Conservation (phyloP, 306 rosid species). For the Prunus davidiana region DNA sequence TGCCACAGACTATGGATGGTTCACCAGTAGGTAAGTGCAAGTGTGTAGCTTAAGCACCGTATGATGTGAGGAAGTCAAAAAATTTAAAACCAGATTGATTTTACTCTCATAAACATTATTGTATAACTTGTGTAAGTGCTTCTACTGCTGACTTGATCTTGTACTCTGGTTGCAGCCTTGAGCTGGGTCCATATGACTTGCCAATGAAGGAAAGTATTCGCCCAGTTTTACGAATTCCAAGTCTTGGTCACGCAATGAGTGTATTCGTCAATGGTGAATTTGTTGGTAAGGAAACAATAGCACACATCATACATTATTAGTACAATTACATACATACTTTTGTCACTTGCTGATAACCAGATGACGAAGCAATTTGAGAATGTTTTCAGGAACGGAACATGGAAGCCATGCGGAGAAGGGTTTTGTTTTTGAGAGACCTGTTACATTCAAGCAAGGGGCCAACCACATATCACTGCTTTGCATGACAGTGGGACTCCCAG, state of each 20-base stretch:
- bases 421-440: slow-evolving; percentile 40
- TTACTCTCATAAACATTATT: too few species aligned
- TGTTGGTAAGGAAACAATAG: slow-evolving; percentile 47
- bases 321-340: neutral
- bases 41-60: neutral
- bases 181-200: slow-evolving; percentile 43
- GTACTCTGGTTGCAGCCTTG: slow-evolving; percentile 43
- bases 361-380: neutral
- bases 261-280: slow-evolving; percentile 60
- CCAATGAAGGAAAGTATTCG: slow-evolving; percentile 30
- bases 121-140: neutral
- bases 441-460: slow-evolving; percentile 39
- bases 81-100: neutral
- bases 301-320: neutral
- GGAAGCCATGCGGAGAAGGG: slow-evolving; percentile 64
- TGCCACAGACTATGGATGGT: slow-evolving; percentile 83
- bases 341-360: neutral
- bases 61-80: neutral
- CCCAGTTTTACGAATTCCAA: slow-evolving; percentile 54
- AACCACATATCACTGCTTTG: slow-evolving; percentile 56
- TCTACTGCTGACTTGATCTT: neutral
- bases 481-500: slow-evolving; percentile 69
- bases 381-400: slow-evolving; percentile 49
- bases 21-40: slow-evolving; percentile 54
- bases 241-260: slow-evolving; percentile 71